Evolutionary conservation across 192 early-diverging fungal species (phyloP).

Genomic region (Podila minutissima): DNA sequence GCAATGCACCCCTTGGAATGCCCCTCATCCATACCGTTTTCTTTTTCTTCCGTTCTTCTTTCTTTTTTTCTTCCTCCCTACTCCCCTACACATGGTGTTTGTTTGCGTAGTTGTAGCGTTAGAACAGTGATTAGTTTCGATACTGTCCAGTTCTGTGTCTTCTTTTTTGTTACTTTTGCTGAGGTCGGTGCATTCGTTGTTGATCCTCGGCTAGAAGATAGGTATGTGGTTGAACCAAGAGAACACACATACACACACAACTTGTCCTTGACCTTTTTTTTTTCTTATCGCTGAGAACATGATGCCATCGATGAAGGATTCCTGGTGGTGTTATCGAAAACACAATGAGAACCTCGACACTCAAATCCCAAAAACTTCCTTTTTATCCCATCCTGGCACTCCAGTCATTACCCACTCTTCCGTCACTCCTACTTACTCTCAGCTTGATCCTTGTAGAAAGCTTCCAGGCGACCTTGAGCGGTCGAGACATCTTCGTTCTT

Average conservation of each 20-base stretch:
- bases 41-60: not conserved
- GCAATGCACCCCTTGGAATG: not conserved
- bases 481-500: conserved; percentile 61
- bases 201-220: no score
- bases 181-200: not conserved
- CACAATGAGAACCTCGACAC: not conserved
- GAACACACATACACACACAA: no score
- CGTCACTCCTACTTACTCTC: conserved; percentile 51
- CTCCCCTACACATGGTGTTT: no score
- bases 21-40: not conserved
- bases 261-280: not conserved
- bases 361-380: not conserved
- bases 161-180: not conserved
- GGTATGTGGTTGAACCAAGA: no score
- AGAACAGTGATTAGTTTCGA: no score
- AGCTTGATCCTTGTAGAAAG: conserved; percentile 85
- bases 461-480: conserved; percentile 78
- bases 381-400: not conserved
- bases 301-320: not conserved
- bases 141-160: no score
- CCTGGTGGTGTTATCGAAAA: no score
- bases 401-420: no score
- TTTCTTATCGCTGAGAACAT: not conserved
- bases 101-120: no score
- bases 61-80: not conserved